Evolutionary conservation across 2,329 filamentous ascomycete genomes (phyloP), one percentile per base, ranked within the genome.

Genomic region (Scedosporium boydii): DNA sequence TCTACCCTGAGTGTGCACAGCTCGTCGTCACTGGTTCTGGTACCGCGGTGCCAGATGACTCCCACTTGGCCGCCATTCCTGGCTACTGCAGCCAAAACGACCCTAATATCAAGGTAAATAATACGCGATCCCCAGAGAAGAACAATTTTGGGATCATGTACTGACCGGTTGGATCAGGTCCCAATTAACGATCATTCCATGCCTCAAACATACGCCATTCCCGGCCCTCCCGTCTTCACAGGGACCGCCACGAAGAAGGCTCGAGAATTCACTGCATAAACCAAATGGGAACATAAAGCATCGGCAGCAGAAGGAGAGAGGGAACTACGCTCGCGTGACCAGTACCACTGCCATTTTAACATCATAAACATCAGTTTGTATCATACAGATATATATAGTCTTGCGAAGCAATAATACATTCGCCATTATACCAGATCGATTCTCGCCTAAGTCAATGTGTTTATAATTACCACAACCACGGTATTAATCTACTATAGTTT

Each of bases 1-100:
- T 81, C 72, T 83, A 83, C 73, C 80, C 81, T 63, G 77, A 80
- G 66, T 83, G 86, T 71, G 75, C 85, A 67, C 86, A 88, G 76
- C 69, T 88, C 65, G 77, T 84, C 69, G 74, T 87, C 65, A 81
- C 79, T 41, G 82, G 83, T 60, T 73, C 75, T 51, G 82, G 69
- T 18, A 64, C 62, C 29, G 65, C 65, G 26, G 65, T 64, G 56
- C 64, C 64, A 26, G 29, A 65, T 64, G 75, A 74, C 3, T 64
- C 74, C 1, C 76, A 80, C 69, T 74, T 80, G 64, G 66, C 70
- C 2, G 74, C 72, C 1, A 70, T 71, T 61, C 42, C 66, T 6
- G 75, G 75, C 62, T 75, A 77, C 64, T 77, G 77, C 41, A 76
- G 77, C 1, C 80, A 80, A 73, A 75, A 74, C 68, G 82, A 80